Conservation (phyloP, 2,329 filamentous ascomycete species). For the Zopfia rhizophila region DNA sequence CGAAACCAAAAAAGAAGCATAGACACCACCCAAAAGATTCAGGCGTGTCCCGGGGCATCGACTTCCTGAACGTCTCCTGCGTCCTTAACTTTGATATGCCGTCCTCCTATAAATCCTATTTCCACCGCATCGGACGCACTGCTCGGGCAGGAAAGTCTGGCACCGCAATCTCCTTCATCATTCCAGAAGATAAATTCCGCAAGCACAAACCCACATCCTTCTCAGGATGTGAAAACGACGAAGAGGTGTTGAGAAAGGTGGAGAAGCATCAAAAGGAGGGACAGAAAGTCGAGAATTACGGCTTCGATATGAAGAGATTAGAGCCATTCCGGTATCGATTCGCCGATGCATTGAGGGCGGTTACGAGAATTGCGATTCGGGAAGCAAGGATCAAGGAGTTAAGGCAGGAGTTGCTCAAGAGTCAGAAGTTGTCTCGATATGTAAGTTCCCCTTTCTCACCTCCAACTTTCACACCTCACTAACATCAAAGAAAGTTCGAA, state of each 20-base stretch:
- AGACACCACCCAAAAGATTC: constrained; percentile 83
- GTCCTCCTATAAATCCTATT: constrained; percentile 87
- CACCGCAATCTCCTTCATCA: constrained; percentile 94
- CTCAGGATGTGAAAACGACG: constrained; percentile 80
- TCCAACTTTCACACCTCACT: too few species aligned
- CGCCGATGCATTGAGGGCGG: constrained; percentile 88
- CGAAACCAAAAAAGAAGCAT: constrained; percentile 64
- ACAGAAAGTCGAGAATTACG: constrained; percentile 87
- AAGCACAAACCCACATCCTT: constrained; percentile 91
- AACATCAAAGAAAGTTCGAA: constrained; percentile 75
- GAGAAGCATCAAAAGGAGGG: constrained; percentile 82
- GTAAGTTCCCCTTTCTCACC: constrained; percentile 23
- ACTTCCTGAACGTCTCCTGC: constrained; percentile 85
- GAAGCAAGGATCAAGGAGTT: constrained; percentile 91
- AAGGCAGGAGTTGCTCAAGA: constrained; percentile 88
- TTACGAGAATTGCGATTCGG: constrained; percentile 88
- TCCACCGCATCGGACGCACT: constrained; percentile 95
- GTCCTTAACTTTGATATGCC: constrained; percentile 98
- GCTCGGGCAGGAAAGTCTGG: constrained; percentile 90
- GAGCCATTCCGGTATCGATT: constrained; percentile 90
- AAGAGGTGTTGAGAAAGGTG: constrained; percentile 84
- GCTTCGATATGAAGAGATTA: constrained; percentile 93
- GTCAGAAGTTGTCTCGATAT: constrained; percentile 84
- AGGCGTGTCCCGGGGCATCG: constrained; percentile 93
- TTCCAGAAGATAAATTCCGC: constrained; percentile 82